phyloP scores from a whole-genome alignment of 805 yeast species.

The Komagataella phaffii region DNA sequence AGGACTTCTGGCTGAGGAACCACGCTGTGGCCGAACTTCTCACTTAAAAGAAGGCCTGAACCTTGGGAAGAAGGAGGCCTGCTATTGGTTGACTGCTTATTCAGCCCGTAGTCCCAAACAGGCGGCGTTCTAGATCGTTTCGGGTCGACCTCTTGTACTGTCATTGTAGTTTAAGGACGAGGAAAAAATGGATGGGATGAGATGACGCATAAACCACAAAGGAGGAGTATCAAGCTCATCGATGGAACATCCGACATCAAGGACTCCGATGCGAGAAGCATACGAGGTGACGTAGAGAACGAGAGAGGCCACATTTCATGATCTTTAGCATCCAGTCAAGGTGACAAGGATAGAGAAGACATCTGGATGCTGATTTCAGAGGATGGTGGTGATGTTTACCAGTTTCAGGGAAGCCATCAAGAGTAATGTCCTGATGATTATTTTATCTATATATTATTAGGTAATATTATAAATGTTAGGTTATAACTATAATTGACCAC shows the following conservation, averaged over 20 bases:
- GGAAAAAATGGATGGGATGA: background rate
- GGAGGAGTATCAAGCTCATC: background rate
- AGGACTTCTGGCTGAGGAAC: constrained; percentile 30
- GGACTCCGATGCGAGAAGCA: background rate
- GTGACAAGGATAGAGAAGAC: no score
- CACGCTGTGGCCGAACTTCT: constrained; percentile 4
- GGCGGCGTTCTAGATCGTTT: constrained; percentile 2
- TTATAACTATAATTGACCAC: background rate
- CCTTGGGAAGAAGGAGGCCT: constrained; percentile 10
- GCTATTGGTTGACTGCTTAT: constrained; percentile 7
- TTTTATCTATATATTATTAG: background rate
- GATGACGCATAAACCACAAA: background rate
- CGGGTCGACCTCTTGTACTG: background rate
- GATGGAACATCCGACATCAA: background rate
- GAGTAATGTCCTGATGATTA: background rate
- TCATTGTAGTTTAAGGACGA: background rate
- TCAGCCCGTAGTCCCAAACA: constrained; percentile 16
- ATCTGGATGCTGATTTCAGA: no score
- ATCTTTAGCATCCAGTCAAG: background rate
- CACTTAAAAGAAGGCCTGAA: constrained; percentile 10
- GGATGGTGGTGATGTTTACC: no score
- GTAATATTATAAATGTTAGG: no score
- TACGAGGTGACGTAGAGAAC: background rate
- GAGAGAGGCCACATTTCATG: no score
- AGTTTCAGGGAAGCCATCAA: no score